Evolutionary conservation across 768 basidiomycete species (phyloP), one percentile per base, ranked within the genome.

Genomic region (Russula ochroleuca): DNA sequence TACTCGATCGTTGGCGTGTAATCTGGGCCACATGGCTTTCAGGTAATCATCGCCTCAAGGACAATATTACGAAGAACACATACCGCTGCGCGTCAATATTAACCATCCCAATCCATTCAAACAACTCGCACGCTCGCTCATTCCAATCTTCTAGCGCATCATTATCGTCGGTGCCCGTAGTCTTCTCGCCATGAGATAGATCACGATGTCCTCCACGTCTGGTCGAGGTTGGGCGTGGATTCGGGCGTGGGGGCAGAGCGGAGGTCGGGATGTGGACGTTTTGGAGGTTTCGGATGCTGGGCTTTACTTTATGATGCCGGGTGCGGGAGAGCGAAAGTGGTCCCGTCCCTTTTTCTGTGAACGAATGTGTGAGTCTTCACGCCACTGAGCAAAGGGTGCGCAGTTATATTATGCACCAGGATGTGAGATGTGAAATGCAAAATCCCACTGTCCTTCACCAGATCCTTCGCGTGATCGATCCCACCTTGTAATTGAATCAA

Each of bases 31-130:
- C 25, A 48, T 4, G 17, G 23, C 13, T 25, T 51, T 51, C 45
- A 38, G 61, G 21, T 35, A 10, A 38, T 21, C 17, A 8, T 45
- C 40, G 48, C 41, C 21, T 10, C 45, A 23, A 48, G 4, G 28
- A 13, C 15, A 14, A 49, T 19, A 21, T 31, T 25, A 33, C 4
- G n/a, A 51, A 33, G 19, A 23, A 23, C 28, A 23, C 28, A 7
- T 64, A 86, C 89, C 89, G 78, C 70, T 87, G 85, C 2, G 89
- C 78, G 15, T 83, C 86, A 5, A 90, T 69, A 61, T 77, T 78
- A 3, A 83, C 85, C 83, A 90, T 81, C 8, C 88, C 89, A 9
- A 84, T 78, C 89, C 89, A 91, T 70, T 90, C 89, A 57, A 87
- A 85, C 17, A 88, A 73, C 3, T 70, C 73, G 9, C 73, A 70